Conservation (phyloP, 257 asterid species). For the Gentiana dahurica region DNA sequence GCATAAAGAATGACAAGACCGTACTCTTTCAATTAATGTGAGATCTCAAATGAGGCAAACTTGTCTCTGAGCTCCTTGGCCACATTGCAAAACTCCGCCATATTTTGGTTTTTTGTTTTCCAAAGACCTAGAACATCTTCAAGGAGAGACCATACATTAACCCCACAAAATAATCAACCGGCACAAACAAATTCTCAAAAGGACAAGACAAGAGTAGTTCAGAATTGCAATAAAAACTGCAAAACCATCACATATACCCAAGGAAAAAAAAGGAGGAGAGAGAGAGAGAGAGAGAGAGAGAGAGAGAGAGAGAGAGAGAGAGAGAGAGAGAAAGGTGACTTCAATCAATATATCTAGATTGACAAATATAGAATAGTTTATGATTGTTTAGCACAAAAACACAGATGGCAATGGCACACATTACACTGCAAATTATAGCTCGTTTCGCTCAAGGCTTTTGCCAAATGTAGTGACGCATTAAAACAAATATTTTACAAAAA, state of each 20-base stretch:
- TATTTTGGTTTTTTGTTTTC: constrained; percentile 83
- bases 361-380: no score
- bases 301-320: no score
- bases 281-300: no score
- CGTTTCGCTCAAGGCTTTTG: no score
- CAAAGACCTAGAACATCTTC: constrained; percentile 87
- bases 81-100: constrained; percentile 89
- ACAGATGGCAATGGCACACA: no score
- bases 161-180: background rate
- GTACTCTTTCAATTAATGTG: constrained; percentile 67
- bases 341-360: no score
- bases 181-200: background rate
- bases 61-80: constrained; percentile 82
- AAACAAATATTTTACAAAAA: no score
- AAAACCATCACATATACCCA: background rate
- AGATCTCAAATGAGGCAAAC: constrained; percentile 65
- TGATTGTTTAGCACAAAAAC: no score
- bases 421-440: no score
- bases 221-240: background rate
- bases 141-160: background rate
- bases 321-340: no score
- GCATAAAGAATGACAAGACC: background rate
- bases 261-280: background rate
- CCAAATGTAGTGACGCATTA: no score
- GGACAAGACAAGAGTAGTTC: background rate